Evolutionary conservation across 371 early-diverging fungal genomes (phyloP).

Genomic region (Rhizopus sp.): DNA sequence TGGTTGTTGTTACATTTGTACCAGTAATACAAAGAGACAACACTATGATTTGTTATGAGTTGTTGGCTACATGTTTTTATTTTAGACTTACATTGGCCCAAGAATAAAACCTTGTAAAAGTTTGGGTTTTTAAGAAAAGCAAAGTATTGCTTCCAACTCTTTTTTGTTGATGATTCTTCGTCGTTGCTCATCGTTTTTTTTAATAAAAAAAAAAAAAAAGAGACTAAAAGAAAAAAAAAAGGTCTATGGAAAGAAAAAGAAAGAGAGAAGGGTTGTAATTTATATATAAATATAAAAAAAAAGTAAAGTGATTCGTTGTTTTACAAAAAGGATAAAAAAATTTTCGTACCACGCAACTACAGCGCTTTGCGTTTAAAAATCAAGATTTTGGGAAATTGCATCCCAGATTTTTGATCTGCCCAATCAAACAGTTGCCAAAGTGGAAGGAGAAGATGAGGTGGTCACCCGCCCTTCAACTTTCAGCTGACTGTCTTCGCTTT

Average conservation of each 20-base stretch:
- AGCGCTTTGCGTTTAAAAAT: too few species aligned
- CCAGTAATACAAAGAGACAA: constrained; percentile 73
- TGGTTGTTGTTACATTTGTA: constrained; percentile 60
- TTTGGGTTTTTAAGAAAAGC: constrained; percentile 21
- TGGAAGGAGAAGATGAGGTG: too few species aligned
- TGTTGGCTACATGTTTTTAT: neutral
- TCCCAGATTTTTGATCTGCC: too few species aligned
- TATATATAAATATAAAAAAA: too few species aligned
- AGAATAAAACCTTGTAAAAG: constrained; percentile 21
- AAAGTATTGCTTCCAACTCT: constrained; percentile 15
- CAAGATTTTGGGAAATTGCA: too few species aligned
- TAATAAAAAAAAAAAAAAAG: constrained; percentile 11
- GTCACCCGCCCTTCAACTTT: too few species aligned
- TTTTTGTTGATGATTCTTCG: constrained; percentile 9
- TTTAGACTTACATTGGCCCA: constrained; percentile 22
- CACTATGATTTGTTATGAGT: constrained; percentile 17
- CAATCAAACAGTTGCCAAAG: too few species aligned
- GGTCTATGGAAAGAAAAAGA: neutral
- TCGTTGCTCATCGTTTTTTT: constrained; percentile 10
- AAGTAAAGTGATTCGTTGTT: too few species aligned
- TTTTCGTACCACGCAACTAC: too few species aligned
- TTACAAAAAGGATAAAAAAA: too few species aligned
- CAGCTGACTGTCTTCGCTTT: too few species aligned
- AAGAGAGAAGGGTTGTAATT: constrained; percentile 4
- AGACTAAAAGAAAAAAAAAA: constrained; percentile 6